These are phyloP conservation scores for Nicotiana paniculata DNA, from an alignment of 257 asterid genomes.

Conservation along the genomic window DNA sequence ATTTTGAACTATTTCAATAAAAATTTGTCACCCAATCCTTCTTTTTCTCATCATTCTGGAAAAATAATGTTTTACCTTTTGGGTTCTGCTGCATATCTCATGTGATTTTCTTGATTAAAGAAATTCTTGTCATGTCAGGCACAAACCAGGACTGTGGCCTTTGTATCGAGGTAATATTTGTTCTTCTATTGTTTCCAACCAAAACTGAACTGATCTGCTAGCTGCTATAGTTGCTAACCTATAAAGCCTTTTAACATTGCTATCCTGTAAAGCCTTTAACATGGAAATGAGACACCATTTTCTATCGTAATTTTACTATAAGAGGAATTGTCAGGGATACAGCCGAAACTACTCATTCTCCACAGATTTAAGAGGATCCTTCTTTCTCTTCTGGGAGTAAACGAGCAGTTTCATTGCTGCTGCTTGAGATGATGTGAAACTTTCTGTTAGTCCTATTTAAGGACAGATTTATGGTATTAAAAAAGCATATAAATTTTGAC, in stretches of 20 bases:
- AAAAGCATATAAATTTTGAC: background rate
- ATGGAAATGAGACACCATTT: background rate
- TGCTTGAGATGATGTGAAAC: background rate
- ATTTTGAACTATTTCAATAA: constrained; percentile 3
- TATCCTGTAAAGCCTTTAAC: background rate
- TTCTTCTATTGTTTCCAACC: background rate
- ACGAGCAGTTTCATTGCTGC: background rate
- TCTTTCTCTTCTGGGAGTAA: background rate
- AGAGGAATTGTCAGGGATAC: background rate
- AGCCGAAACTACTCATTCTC: background rate
- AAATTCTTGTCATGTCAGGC: constrained; percentile 41
- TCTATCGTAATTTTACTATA: background rate
- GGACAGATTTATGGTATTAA: background rate
- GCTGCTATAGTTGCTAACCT: background rate
- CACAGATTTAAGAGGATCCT: background rate
- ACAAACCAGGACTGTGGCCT: constrained; percentile 86
- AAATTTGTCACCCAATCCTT: background rate
- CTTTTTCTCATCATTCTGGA: background rate
- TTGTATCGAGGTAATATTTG: constrained; percentile 79
- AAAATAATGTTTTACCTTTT: background rate
- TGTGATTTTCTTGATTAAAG: background rate
- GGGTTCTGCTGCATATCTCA: background rate
- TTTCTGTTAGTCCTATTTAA: background rate
- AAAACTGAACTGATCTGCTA: background rate
- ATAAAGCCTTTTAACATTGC: background rate